A percentile compares a stretch with the other conserved stretches of the same genome.
Evolutionary conservation across 2,329 filamentous ascomycete genomes (phyloP).

Genomic region (Chaetomiaceae sp.): DNA sequence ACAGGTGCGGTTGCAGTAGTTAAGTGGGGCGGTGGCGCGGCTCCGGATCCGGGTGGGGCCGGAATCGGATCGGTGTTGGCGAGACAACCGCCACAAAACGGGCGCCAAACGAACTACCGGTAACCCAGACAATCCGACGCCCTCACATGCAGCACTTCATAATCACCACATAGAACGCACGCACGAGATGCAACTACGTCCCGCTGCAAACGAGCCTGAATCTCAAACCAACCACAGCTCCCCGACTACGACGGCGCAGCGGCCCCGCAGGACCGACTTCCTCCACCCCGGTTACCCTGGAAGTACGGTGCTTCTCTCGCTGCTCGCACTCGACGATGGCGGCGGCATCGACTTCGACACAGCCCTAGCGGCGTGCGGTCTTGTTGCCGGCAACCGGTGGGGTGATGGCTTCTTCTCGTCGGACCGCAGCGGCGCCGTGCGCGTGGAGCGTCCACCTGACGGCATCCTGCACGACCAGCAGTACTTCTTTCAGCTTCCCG

Average conservation of each 20-base stretch:
- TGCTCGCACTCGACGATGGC: conserved; percentile 10
- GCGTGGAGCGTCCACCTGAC: not conserved
- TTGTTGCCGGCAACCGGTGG: conserved; percentile 13
- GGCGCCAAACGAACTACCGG: too few relatives aligned
- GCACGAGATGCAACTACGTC: too few relatives aligned
- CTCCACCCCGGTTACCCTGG: conserved; percentile 12
- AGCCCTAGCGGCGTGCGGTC: conserved; percentile 11
- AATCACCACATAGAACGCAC: too few relatives aligned
- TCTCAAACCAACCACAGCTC: conserved; percentile 4
- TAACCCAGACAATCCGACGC: too few relatives aligned
- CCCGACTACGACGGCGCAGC: not conserved
- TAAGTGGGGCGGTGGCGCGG: too few relatives aligned
- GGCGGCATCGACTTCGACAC: conserved; percentile 15
- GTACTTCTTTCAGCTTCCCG: too few relatives aligned
- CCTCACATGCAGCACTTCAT: too few relatives aligned
- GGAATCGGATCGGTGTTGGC: too few relatives aligned
- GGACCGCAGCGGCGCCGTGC: not conserved
- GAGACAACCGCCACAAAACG: too few relatives aligned
- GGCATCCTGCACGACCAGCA: too few relatives aligned
- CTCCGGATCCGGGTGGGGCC: too few relatives aligned
- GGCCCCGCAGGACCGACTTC: not conserved
- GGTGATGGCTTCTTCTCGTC: conserved; percentile 7
- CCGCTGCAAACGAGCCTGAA: conserved; percentile 9
- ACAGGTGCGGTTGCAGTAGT: too few relatives aligned
- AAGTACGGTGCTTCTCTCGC: conserved; percentile 9